phyloP scores from a whole-genome alignment of 495 filamentous ascomycete species.

The Hypomontagnella submonticulosa region DNA sequence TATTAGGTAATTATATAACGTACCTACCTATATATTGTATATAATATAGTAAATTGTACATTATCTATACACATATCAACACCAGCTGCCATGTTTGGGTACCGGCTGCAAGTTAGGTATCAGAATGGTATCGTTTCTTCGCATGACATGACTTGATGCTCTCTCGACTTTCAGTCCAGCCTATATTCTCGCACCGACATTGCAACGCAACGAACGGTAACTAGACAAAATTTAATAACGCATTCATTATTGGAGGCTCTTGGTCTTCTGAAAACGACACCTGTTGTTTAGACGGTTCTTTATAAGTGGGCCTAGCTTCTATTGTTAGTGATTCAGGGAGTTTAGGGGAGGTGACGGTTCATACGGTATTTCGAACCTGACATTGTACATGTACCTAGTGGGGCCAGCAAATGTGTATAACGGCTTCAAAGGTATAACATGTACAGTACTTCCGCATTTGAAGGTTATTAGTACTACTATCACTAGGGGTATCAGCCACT shows the following conservation, averaged over 20 bases:
- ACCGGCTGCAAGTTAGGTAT: slow-evolving; percentile 16
- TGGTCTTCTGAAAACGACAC: slow-evolving; percentile 31
- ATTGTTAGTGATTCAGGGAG: slow-evolving; percentile 9
- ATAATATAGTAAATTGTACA: not conserved
- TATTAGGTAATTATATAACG: not conserved
- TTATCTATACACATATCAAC: not conserved
- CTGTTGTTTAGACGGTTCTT: slow-evolving; percentile 32
- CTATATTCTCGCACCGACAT: slow-evolving; percentile 15
- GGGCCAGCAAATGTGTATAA: not conserved
- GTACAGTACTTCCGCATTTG: slow-evolving; percentile 9
- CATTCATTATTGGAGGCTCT: slow-evolving; percentile 32
- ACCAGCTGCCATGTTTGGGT: slow-evolving; percentile 20
- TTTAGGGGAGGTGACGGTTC: slow-evolving; percentile 1
- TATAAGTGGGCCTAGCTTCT: slow-evolving; percentile 25
- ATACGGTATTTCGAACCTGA: not conserved
- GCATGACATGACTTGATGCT: slow-evolving; percentile 13
- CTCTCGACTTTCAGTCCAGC: slow-evolving; percentile 5
- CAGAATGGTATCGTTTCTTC: slow-evolving; percentile 5
- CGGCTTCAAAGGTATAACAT: not conserved
- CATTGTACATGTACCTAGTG: not conserved
- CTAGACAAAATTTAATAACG: slow-evolving; percentile 34
- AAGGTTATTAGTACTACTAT: not conserved
- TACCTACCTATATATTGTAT: not conserved
- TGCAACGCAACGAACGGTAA: slow-evolving; percentile 27
- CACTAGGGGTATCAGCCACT: slow-evolving; percentile 7